These are phyloP conservation scores for Ascosphaera aggregata DNA, from an alignment of 2,329 filamentous ascomycete species.

Conservation along the genomic window DNA sequence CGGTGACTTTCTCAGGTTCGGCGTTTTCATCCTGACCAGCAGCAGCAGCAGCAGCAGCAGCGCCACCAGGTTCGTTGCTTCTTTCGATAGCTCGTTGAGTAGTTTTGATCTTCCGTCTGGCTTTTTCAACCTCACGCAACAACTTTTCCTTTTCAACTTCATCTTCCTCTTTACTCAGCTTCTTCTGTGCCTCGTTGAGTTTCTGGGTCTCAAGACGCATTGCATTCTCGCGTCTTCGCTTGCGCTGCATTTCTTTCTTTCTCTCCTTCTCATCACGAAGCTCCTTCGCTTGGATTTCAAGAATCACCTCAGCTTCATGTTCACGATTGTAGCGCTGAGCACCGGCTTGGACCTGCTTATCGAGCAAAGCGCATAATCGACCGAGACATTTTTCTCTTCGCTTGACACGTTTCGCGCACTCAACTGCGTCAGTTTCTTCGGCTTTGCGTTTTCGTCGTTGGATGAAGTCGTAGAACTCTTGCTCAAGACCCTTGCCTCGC, in stretches of 20 bases:
- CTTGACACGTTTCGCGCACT: not conserved
- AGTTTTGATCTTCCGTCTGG: conserved; percentile 78
- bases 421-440: not conserved
- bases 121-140: conserved; percentile 65
- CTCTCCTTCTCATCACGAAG: conserved; percentile 90
- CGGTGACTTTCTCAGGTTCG: not conserved
- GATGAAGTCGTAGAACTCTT: not conserved
- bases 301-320: conserved; percentile 58
- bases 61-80: conserved; percentile 45
- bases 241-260: conserved; percentile 99
- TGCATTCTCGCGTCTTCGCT: conserved; percentile 82
- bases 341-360: conserved; percentile 43
- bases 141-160: conserved; percentile 62
- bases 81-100: conserved; percentile 73
- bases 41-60: too few species aligned
- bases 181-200: conserved; percentile 54
- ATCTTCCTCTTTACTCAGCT: conserved; percentile 55
- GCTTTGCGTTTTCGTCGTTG: not conserved
- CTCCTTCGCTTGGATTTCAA: conserved; percentile 74
- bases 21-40: not conserved
- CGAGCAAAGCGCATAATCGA: conserved; percentile 16
- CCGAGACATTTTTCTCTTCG: not conserved
- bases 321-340: conserved; percentile 53
- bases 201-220: conserved; percentile 73
- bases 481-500: not conserved